Base-by-base conservation (phyloP, 495 filamentous ascomycete genomes). In the Penicillium pancosmium region DNA sequence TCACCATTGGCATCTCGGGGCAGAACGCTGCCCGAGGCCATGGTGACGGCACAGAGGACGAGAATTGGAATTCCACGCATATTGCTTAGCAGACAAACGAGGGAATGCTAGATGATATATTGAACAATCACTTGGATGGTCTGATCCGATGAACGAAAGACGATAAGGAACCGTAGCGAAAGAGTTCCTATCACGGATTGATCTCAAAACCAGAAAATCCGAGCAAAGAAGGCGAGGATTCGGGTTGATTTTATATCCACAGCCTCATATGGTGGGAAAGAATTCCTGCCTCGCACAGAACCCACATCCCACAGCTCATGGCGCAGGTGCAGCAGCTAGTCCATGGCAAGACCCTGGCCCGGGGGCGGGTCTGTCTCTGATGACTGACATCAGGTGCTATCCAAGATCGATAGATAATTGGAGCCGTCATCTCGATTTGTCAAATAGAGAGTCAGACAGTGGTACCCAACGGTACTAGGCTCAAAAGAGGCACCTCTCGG, bases 131-230 rank as follows among this genome's bases (percentile, higher is more conserved):
- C 51, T 19, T 52, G 34, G 15, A 50, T 25, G 52, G 50, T 34
- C 56, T 54, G 16, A 38, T 50, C 35, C 33, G 35, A 52, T 31
- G 35, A 64, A 61, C 55, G 59, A 67, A 62, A 19, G 55, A 57
- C 56, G 21, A 49, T 11, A 23, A 64, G 63, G 63, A 66, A 68
- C 65, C 60, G 53, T 66, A 68, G 59, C 66, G 68, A 68, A 54
- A 66, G 63, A 64, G 65, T 55, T 68, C 65, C 68, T 66, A 59
- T n/a, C 27, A 62, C 23, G 25, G 13, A 57, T 51, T 38, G 33
- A 36, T 40, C 52, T 44, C 58, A 46, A 21, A 41, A 56, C n/a
- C 43, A 54, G 43, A 13, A 54, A 55, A 35, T 7, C 21, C 9
- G 25, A 12, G 12, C 3, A 16, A 18, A 49, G 34, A 15, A 16